A percentile compares a stretch with the other conserved stretches of the same genome.
Evolutionary conservation across 164 flowering plant species (phyloP).

Genomic region (Amborella trichopoda): DNA sequence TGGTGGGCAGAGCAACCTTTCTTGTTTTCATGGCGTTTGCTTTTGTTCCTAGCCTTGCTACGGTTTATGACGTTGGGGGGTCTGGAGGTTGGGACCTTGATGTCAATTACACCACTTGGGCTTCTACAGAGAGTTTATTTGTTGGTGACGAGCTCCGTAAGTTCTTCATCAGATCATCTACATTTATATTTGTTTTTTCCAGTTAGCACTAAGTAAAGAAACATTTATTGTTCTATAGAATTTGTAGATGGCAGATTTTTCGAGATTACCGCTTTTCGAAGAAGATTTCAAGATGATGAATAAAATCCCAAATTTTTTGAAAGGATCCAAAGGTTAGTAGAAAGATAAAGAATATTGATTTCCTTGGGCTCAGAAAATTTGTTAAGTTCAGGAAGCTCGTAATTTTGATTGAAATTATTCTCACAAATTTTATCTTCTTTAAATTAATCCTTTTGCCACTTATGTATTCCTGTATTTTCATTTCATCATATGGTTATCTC

Average conservation of each 20-base stretch:
- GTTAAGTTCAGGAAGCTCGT: too few species aligned
- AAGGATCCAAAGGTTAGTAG: neutral
- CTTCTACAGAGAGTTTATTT: conserved; percentile 23
- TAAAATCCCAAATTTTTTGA: neutral
- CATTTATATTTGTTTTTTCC: neutral
- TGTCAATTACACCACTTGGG: conserved; percentile 45
- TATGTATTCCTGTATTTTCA: too few species aligned
- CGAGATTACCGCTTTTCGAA: neutral
- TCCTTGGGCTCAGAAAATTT: too few species aligned
- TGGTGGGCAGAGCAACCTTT: conserved; percentile 1
- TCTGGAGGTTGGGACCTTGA: conserved; percentile 58
- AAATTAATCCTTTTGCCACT: too few species aligned
- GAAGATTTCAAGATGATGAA: neutral
- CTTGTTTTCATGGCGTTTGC: conserved; percentile 4
- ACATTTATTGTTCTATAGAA: neutral
- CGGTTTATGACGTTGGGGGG: conserved; percentile 34
- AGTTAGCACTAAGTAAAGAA: neutral
- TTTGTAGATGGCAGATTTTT: too few species aligned
- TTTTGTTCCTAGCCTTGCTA: conserved; percentile 6
- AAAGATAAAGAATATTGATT: too few species aligned
- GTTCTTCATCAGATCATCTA: conserved; percentile 1
- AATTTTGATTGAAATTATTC: too few species aligned
- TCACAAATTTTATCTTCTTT: too few species aligned
- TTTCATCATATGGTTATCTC: too few species aligned
- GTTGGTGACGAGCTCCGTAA: conserved; percentile 62